Evolutionary conservation across 179 eudicot species (phyloP).

Genomic region (Monotropa hypopitys): DNA sequence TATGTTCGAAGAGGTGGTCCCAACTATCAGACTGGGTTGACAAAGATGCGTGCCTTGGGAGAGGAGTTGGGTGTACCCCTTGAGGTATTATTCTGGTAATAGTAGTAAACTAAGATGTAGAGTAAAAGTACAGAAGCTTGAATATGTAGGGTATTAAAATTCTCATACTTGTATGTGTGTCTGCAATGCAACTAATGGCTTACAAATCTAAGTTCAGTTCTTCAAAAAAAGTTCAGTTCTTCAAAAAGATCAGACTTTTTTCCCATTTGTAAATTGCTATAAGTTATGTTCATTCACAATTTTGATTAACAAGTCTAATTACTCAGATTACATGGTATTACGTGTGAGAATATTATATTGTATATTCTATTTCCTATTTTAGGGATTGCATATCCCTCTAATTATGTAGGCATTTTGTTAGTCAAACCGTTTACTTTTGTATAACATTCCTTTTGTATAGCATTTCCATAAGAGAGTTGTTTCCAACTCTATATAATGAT

Average conservation of each 20-base stretch:
- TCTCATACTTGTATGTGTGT: neutral
- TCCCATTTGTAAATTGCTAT: neutral
- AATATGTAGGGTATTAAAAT: neutral
- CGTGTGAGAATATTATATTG: too few species aligned
- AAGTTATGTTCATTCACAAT: neutral
- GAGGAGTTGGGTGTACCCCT: constrained; percentile 56
- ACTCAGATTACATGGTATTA: neutral
- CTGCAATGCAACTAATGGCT: neutral
- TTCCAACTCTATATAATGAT: too few species aligned
- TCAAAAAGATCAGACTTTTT: neutral
- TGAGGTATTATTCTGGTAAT: constrained; percentile 28
- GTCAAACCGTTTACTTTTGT: too few species aligned
- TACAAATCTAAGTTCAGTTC: neutral
- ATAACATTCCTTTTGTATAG: too few species aligned
- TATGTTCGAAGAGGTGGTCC: constrained; percentile 71
- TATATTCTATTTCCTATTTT: too few species aligned
- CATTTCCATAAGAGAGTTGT: too few species aligned
- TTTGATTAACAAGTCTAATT: neutral
- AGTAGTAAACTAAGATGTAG: neutral
- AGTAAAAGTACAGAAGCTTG: neutral
- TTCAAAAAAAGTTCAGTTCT: neutral
- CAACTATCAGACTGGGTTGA: constrained; percentile 56
- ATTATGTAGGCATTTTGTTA: too few species aligned
- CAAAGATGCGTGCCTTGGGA: constrained; percentile 46
- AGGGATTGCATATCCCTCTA: too few species aligned